Evolutionary conservation across 768 basidiomycete genomes (phyloP).

Genomic region (Mycena maculata): DNA sequence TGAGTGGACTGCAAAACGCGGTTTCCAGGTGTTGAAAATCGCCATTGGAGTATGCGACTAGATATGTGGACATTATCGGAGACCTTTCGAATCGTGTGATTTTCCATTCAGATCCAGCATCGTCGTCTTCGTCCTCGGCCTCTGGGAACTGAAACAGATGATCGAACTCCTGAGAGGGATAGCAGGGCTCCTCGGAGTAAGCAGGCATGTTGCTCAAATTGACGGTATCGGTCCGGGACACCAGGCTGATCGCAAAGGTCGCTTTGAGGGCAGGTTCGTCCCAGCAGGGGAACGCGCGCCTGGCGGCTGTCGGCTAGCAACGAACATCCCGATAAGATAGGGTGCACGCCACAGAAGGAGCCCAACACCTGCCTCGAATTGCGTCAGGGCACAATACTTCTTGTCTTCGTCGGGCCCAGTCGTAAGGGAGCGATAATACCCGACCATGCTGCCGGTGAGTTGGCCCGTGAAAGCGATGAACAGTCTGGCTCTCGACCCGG

Average conservation of each 20-base stretch:
- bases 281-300: conserved; percentile 63
- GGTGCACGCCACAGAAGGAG: conserved; percentile 22
- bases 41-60: conserved; percentile 77
- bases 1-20: conserved; percentile 67
- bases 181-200: conserved; percentile 52
- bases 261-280: conserved; percentile 82
- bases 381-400: conserved; percentile 30
- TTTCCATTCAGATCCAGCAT: conserved; percentile 58
- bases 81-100: conserved; percentile 71
- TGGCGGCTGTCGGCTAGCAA: conserved; percentile 28
- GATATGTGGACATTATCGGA: conserved; percentile 77
- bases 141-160: conserved; percentile 46
- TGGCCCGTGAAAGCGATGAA: conserved; percentile 18
- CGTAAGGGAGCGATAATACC: conserved; percentile 27
- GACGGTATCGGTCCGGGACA: conserved; percentile 66
- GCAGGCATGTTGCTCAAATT: conserved; percentile 77
- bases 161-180: conserved; percentile 36
- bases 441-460: conserved; percentile 27
- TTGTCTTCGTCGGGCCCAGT: conserved; percentile 24
- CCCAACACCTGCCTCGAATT: conserved; percentile 25
- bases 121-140: conserved; percentile 25
- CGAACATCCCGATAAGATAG: conserved; percentile 12
- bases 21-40: conserved; percentile 68
- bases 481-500: conserved; percentile 1
- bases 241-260: conserved; percentile 66